Base-by-base conservation (phyloP, 2,329 filamentous ascomycete species). In the Diaporthe destruens region DNA sequence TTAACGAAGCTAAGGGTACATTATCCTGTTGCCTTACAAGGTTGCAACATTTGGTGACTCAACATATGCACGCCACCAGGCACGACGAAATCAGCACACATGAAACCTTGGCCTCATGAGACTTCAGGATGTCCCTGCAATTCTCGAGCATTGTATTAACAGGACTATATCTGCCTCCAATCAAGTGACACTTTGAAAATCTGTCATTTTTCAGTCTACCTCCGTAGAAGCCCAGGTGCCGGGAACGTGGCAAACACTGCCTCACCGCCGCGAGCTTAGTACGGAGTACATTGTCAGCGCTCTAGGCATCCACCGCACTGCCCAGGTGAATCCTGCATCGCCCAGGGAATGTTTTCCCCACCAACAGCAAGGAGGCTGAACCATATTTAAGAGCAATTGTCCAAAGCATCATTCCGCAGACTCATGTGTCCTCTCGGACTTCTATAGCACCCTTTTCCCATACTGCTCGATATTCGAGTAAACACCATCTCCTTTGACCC, bases 281-380 rank as follows among this genome's bases (percentile, higher is more conserved):
- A n/a, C n/a, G n/a, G n/a, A n/a, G n/a, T n/a, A n/a, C 9, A 65
- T 42, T 49, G 59, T 65, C 44, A 65, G 59, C 59, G 29, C 16
- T 65, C 61, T n/a, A 65, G 61, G 61, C 61, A 65, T 51, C 61
- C 51, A 47, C 61, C 32, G 44, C 42, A 51, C 25, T 51, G 29
- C 29, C 29, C 29, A 29, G 29, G 29, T 29, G 12, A 65, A 51
- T 65, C 61, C 61, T 51, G 7, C 61, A 36, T 25, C 39, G 20
- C 61, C 61, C 61, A 20, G 29, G 23, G 14, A 2, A 23, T 20
- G 44, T 20, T 3, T 32, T 51, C 29, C 25, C 29, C 34, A 65
- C 44, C 25, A 65, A 47, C n/a, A 32, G 44, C 12, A 32, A 8
- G 12, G 32, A 51, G 61, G 61, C 42, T 51, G 44, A 51, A 65